These are phyloP conservation scores for Scheffersomyces insectosa DNA, from an alignment of 1,139 yeast genomes.

Conservation along the genomic window DNA sequence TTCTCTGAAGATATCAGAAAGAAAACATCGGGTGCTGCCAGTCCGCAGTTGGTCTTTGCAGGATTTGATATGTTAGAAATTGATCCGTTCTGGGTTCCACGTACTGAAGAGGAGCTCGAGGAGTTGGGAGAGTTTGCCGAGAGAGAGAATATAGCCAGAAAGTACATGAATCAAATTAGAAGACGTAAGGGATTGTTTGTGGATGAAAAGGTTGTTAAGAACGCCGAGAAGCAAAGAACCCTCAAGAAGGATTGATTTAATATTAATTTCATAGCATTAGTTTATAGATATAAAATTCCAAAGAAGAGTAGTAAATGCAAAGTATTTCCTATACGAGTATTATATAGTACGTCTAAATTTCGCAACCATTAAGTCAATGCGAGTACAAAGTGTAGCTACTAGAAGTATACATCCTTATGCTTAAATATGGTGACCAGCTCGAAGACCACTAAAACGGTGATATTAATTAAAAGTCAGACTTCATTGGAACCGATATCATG, in stretches of 20 bases:
- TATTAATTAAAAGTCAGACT: too few relatives aligned
- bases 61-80: constrained; percentile 86
- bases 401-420: too few relatives aligned
- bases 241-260: constrained; percentile 54
- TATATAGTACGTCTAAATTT: too few relatives aligned
- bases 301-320: too few relatives aligned
- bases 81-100: constrained; percentile 99
- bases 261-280: neutral
- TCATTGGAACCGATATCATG: too few relatives aligned
- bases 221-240: constrained; percentile 92
- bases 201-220: constrained; percentile 84
- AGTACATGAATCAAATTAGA: constrained; percentile 80
- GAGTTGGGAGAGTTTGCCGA: constrained; percentile 93
- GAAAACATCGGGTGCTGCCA: constrained; percentile 94
- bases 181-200: constrained; percentile 87
- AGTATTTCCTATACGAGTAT: too few relatives aligned
- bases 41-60: constrained; percentile 88
- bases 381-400: too few relatives aligned
- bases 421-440: too few relatives aligned
- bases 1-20: constrained; percentile 93
- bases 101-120: constrained; percentile 93
- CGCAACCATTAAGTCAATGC: too few relatives aligned
- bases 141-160: constrained; percentile 84
- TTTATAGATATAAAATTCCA: too few relatives aligned
- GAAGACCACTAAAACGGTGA: too few relatives aligned